A percentile compares a stretch with the other conserved stretches of the same genome.
These are phyloP conservation scores for Macrocystidia cucumis DNA, from an alignment of 1,284 basidiomycete genomes.

Conservation along the genomic window DNA sequence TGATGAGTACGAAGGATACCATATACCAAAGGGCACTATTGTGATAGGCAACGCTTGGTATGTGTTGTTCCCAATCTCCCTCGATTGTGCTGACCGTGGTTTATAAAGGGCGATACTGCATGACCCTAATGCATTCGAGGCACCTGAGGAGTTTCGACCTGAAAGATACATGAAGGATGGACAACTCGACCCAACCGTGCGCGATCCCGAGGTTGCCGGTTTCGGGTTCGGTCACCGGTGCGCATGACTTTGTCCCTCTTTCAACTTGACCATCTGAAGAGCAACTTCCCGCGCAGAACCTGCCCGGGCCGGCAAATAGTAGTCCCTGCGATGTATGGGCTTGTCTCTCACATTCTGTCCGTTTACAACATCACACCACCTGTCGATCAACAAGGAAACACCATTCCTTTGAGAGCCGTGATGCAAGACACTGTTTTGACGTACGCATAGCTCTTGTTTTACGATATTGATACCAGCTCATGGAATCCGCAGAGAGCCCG, in stretches of 20 bases:
- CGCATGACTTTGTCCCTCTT: slow-evolving; percentile 1
- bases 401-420: slow-evolving; percentile 1
- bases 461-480: neutral
- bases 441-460: too few species aligned
- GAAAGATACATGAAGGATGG: slow-evolving; percentile 22
- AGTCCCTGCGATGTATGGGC: too few species aligned
- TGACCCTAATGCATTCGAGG: slow-evolving; percentile 17
- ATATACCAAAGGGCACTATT: slow-evolving; percentile 23
- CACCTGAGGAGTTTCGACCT: slow-evolving; percentile 20
- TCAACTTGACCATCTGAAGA: neutral
- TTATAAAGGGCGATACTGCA: slow-evolving; percentile 22
- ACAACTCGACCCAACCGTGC: slow-evolving; percentile 13
- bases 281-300: too few species aligned
- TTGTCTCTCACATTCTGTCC: slow-evolving; percentile 8
- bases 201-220: slow-evolving; percentile 16
- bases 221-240: slow-evolving; percentile 27
- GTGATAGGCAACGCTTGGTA: slow-evolving; percentile 27
- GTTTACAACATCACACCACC: slow-evolving; percentile 8
- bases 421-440: neutral
- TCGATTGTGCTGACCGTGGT: neutral
- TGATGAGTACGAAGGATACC: slow-evolving; percentile 23
- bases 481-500: neutral
- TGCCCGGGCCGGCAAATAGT: too few species aligned
- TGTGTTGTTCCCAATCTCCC: too few species aligned
- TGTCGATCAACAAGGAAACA: slow-evolving; percentile 6